Evolutionary conservation across 2,329 filamentous ascomycete species (phyloP).

Genomic region (Beauveria asiatica): DNA sequence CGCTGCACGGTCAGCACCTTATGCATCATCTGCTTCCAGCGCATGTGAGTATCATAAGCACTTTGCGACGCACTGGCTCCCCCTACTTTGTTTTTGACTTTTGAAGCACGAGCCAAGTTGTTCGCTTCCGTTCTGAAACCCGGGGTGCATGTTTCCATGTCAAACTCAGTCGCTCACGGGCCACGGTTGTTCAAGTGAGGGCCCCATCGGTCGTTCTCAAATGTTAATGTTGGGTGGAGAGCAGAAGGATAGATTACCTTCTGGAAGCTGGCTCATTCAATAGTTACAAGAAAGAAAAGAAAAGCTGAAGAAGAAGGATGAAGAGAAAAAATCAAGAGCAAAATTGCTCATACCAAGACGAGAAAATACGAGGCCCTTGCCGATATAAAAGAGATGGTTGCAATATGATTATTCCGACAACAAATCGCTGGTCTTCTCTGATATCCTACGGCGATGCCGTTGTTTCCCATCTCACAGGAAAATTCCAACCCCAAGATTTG

Average conservation of each 20-base stretch:
- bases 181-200: neutral
- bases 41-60: neutral
- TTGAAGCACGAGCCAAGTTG: no score
- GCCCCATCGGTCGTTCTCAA: neutral
- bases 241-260: neutral
- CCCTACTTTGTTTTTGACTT: no score
- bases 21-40: neutral
- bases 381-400: no score
- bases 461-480: neutral
- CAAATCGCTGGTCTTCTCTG: no score
- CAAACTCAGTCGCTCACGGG: neutral
- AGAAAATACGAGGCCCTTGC: no score
- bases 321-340: no score
- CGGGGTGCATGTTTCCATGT: neutral
- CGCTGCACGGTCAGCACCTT: neutral
- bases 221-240: neutral
- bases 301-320: no score
- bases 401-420: no score
- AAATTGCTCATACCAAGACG: no score
- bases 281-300: no score
- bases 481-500: neutral
- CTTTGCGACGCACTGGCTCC: no score
- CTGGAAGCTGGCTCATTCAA: neutral
- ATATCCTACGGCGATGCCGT: no score
- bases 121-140: neutral